These are phyloP conservation scores for Panus rudis DNA, from an alignment of 768 basidiomycete genomes.

Conservation along the genomic window DNA sequence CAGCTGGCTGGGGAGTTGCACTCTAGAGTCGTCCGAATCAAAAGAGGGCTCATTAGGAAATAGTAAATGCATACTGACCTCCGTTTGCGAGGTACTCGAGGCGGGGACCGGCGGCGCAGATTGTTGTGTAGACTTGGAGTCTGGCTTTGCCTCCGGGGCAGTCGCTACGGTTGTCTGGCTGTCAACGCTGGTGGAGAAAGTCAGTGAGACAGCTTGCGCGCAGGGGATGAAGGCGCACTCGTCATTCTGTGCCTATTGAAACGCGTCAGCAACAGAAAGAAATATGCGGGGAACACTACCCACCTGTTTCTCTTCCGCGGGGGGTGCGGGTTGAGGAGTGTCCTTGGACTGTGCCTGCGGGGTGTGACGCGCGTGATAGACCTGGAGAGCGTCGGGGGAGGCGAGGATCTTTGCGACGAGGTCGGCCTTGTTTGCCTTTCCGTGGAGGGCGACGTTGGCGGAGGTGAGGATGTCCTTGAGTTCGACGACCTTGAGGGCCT, in stretches of 20 bases:
- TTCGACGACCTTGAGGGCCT: conserved; percentile 66
- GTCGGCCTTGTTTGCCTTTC: conserved; percentile 60
- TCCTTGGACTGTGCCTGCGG: conserved; percentile 1
- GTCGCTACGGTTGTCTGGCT: too few relatives aligned
- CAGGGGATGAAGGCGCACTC: neutral
- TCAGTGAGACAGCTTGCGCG: neutral
- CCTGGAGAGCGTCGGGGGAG: conserved; percentile 40
- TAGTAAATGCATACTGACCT: neutral
- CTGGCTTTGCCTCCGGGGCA: too few relatives aligned
- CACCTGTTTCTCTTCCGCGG: conserved; percentile 1
- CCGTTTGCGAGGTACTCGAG: too few relatives aligned
- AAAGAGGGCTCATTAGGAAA: neutral
- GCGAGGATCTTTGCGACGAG: conserved; percentile 58
- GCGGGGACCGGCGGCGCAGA: too few relatives aligned
- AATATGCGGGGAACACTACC: conserved; percentile 6
- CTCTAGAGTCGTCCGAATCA: neutral
- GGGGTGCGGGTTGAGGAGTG: neutral
- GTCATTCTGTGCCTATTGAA: neutral
- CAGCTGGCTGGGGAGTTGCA: conserved; percentile 1
- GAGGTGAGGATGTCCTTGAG: conserved; percentile 54
- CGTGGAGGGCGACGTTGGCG: conserved; percentile 40
- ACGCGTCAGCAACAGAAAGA: too few relatives aligned
- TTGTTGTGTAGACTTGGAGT: too few relatives aligned
- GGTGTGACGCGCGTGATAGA: conserved; percentile 32
- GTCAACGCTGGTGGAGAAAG: neutral